These are phyloP conservation scores for Microbotryum lychnidis-dioicae DNA, from an alignment of 1,284 basidiomycete species.

Conservation along the genomic window DNA sequence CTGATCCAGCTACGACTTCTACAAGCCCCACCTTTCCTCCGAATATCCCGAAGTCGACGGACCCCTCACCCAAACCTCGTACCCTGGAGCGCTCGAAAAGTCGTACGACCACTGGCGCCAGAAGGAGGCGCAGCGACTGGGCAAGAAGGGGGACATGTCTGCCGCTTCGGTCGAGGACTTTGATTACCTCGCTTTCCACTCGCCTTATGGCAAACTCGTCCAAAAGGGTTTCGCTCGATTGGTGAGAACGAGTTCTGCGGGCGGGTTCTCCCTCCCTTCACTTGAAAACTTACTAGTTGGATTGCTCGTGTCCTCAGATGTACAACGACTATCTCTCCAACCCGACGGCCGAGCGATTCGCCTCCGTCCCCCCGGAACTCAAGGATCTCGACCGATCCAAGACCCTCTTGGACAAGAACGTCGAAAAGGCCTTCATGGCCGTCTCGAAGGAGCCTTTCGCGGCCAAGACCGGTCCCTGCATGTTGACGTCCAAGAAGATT, in stretches of 20 bases:
- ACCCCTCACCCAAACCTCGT: slow-evolving; percentile 89
- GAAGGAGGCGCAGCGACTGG: slow-evolving; percentile 53
- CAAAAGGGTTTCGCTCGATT: slow-evolving; percentile 95
- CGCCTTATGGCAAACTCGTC: slow-evolving; percentile 94
- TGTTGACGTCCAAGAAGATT: slow-evolving; percentile 74
- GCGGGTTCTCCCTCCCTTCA: background rate
- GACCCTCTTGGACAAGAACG: slow-evolving; percentile 80
- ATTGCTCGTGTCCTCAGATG: slow-evolving; percentile 39
- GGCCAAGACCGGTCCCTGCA: slow-evolving; percentile 61
- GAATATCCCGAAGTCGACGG: slow-evolving; percentile 98
- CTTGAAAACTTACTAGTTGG: background rate
- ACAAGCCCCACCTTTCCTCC: slow-evolving; percentile 86
- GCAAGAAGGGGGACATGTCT: slow-evolving; percentile 26
- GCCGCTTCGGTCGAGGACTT: slow-evolving; percentile 38
- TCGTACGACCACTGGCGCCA: slow-evolving; percentile 79
- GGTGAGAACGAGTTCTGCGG: slow-evolving; percentile 34
- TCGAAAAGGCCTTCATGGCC: slow-evolving; percentile 86
- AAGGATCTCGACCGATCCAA: slow-evolving; percentile 59
- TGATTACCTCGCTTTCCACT: slow-evolving; percentile 47
- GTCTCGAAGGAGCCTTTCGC: slow-evolving; percentile 65
- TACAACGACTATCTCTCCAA: slow-evolving; percentile 87
- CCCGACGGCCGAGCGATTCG: slow-evolving; percentile 65
- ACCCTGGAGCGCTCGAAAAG: slow-evolving; percentile 86
- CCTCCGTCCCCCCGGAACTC: slow-evolving; percentile 64
- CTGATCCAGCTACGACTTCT: slow-evolving; percentile 57